These are phyloP conservation scores for Besnoitia besnoiti DNA, from an alignment of 169 alveolate genomes.

Conservation along the genomic window DNA sequence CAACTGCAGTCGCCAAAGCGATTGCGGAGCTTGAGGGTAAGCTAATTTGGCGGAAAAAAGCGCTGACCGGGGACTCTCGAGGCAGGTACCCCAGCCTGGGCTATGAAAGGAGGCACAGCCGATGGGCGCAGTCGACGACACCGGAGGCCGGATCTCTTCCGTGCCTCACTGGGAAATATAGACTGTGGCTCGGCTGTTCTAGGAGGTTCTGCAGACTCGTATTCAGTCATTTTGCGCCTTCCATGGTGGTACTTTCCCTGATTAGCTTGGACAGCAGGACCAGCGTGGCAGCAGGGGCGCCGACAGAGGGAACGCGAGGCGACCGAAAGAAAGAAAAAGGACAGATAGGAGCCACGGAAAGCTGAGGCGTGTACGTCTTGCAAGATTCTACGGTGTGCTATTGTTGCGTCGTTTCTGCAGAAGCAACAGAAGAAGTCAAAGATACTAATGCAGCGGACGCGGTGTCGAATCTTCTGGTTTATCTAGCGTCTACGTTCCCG, in stretches of 20 bases:
- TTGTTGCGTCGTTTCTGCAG: neutral
- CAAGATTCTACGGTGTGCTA: neutral
- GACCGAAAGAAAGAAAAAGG: neutral
- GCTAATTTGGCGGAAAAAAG: too few species aligned
- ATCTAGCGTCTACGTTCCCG: constrained; percentile 23
- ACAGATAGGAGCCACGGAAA: neutral
- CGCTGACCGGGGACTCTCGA: too few species aligned
- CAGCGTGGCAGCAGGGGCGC: neutral
- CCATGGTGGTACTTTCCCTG: too few species aligned
- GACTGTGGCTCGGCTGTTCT: too few species aligned
- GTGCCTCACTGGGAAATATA: too few species aligned
- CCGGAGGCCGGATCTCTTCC: too few species aligned
- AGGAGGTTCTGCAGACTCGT: too few species aligned
- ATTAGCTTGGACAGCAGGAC: too few species aligned
- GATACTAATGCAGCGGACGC: neutral
- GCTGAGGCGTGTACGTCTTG: neutral
- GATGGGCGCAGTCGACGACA: too few species aligned
- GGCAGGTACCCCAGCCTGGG: too few species aligned
- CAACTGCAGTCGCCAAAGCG: neutral
- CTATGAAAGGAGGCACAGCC: too few species aligned
- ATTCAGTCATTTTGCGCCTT: too few species aligned
- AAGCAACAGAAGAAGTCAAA: neutral
- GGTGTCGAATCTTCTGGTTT: neutral
- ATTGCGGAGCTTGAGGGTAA: neutral
- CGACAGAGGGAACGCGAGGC: neutral